A percentile compares a stretch with the other conserved stretches of the same genome.
These are phyloP conservation scores for Penicillium mononematosum DNA, from an alignment of 495 filamentous ascomycete species.

Conservation along the genomic window DNA sequence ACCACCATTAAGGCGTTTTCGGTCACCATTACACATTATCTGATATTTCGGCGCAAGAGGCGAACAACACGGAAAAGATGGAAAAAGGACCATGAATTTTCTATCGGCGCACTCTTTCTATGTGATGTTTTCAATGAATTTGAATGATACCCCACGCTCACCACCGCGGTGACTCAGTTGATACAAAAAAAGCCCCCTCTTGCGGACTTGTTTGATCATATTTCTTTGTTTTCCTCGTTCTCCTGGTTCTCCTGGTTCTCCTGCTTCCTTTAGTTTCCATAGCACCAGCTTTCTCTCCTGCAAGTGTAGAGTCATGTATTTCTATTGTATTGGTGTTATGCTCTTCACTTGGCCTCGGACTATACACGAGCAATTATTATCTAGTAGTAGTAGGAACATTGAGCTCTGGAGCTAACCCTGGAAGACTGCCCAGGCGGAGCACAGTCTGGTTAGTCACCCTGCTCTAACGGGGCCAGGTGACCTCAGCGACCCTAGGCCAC, in stretches of 20 bases:
- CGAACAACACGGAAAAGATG: slow-evolving; percentile 15
- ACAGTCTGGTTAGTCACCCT: too few relatives aligned
- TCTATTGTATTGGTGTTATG: background rate
- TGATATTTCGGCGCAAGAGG: slow-evolving; percentile 21
- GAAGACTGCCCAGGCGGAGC: too few relatives aligned
- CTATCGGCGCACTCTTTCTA: slow-evolving; percentile 11
- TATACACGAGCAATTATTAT: background rate
- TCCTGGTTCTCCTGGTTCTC: background rate
- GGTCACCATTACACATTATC: slow-evolving; percentile 7
- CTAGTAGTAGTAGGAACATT: background rate
- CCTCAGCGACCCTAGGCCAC: too few relatives aligned
- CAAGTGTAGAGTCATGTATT: slow-evolving; percentile 1
- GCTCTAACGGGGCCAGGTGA: too few relatives aligned
- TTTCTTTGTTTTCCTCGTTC: background rate
- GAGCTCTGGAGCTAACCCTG: too few relatives aligned
- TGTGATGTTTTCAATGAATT: slow-evolving; percentile 25
- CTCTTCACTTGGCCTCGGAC: too few relatives aligned
- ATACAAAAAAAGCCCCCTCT: slow-evolving; percentile 1
- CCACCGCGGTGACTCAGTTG: slow-evolving; percentile 8
- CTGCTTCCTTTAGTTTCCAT: background rate
- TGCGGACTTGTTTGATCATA: background rate
- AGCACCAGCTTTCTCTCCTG: background rate
- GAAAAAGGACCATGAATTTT: slow-evolving; percentile 10
- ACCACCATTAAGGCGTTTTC: slow-evolving; percentile 14
- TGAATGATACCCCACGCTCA: slow-evolving; percentile 30